Conservation (phyloP, 768 basidiomycete genomes). For the Tephrocybe sp. region DNA sequence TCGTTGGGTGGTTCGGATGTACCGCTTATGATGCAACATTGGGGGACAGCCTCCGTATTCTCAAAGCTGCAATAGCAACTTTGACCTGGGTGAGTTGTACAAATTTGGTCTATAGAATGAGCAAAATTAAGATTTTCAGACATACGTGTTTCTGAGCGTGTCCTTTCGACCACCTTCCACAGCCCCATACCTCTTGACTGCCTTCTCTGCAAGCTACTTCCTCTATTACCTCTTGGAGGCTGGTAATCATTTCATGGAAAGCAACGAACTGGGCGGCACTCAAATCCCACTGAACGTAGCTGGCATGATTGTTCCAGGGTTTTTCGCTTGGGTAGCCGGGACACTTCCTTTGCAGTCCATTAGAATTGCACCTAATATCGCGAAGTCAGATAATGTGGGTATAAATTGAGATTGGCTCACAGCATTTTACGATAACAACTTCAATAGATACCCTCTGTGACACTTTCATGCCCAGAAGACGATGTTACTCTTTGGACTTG, state of each 20-base stretch:
- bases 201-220: slow-evolving; percentile 38
- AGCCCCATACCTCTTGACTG: slow-evolving; percentile 49
- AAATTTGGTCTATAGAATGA: neutral
- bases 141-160: slow-evolving; percentile 40
- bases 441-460: slow-evolving; percentile 45
- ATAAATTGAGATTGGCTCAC: slow-evolving; percentile 3
- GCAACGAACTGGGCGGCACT: slow-evolving; percentile 4
- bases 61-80: slow-evolving; percentile 30
- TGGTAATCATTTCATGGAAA: slow-evolving; percentile 26
- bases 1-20: slow-evolving; percentile 41
- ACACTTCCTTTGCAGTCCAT: slow-evolving; percentile 49
- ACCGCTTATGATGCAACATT: slow-evolving; percentile 33
- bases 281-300: slow-evolving; percentile 24
- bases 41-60: slow-evolving; percentile 18
- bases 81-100: slow-evolving; percentile 53
- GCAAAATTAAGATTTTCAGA: slow-evolving; percentile 25
- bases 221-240: slow-evolving; percentile 36
- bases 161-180: slow-evolving; percentile 42
- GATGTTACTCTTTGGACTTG: slow-evolving; percentile 62
- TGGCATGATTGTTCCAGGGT: slow-evolving; percentile 31
- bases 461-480: slow-evolving; percentile 61
- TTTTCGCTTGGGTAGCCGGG: slow-evolving; percentile 51
- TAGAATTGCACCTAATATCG: slow-evolving; percentile 47
- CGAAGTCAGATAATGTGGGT: slow-evolving; percentile 45
- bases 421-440: slow-evolving; percentile 7